Conservation (phyloP, 345 rosid genomes). For the Eucalyptus grandis region DNA sequence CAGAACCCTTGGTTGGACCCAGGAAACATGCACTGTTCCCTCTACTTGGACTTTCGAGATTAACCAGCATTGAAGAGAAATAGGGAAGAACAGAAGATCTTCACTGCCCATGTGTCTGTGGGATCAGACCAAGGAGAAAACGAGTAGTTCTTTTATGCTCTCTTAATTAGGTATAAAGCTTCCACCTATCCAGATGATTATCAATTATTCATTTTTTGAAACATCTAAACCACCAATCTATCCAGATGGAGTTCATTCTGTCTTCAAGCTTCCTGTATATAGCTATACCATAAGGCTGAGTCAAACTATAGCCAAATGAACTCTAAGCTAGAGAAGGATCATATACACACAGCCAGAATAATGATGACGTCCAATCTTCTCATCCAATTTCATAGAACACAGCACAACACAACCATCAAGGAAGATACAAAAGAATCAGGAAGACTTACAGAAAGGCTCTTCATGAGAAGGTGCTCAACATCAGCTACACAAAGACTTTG, state of each 20-base stretch:
- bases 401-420: neutral
- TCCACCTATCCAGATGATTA: neutral
- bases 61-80: neutral
- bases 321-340: neutral
- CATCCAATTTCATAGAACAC: neutral
- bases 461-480: slow-evolving; percentile 94
- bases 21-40: slow-evolving; percentile 55
- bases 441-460: slow-evolving; percentile 73
- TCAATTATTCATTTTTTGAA: no score
- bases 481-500: slow-evolving; percentile 69
- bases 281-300: neutral
- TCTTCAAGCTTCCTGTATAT: neutral
- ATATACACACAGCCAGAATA: neutral
- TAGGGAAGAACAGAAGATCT: neutral
- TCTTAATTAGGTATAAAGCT: neutral
- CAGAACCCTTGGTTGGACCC: slow-evolving; percentile 34
- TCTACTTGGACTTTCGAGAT: neutral
- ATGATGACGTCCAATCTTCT: neutral
- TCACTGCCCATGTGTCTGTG: neutral
- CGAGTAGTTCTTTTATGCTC: neutral
- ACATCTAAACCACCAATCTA: neutral
- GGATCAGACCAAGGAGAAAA: neutral
- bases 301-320: neutral
- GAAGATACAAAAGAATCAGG: neutral
- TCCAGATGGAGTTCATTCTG: neutral